Percentiles rank a stretch among this genome's conserved stretches.
These are phyloP conservation scores for Xylaria venustula DNA, from an alignment of 495 filamentous ascomycete genomes.

Conservation along the genomic window DNA sequence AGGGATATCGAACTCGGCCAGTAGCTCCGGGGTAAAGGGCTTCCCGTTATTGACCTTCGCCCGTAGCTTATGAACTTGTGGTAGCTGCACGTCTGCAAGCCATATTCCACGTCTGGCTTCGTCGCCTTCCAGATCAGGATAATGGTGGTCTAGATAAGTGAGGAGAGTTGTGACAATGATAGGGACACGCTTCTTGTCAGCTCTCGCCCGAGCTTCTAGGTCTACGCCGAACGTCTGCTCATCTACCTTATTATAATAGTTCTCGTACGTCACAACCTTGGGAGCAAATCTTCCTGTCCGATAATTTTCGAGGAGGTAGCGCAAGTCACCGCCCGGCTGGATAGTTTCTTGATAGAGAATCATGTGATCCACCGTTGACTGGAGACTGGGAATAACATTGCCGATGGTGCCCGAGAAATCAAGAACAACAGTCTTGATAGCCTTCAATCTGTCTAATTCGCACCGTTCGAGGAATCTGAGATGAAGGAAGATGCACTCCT, in stretches of 20 bases:
- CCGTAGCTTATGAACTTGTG: conserved; percentile 81
- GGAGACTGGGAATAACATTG: conserved; percentile 95
- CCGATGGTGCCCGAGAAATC: conserved; percentile 98
- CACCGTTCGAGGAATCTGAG: conserved; percentile 97
- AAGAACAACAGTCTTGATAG: conserved; percentile 94
- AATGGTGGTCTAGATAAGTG: conserved; percentile 92
- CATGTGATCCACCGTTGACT: conserved; percentile 96
- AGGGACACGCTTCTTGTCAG: conserved; percentile 92
- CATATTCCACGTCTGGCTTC: conserved; percentile 90
- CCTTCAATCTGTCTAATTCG: conserved; percentile 92
- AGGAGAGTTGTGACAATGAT: conserved; percentile 89
- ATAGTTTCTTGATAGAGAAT: conserved; percentile 98
- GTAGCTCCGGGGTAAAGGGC: conserved; percentile 67
- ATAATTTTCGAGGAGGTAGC: conserved; percentile 97
- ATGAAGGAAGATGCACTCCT: conserved; percentile 90
- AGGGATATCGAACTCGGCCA: conserved; percentile 86
- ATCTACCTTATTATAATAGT: conserved; percentile 97
- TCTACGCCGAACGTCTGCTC: conserved; percentile 98
- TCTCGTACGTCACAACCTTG: conserved; percentile 92
- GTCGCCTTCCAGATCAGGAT: conserved; percentile 96
- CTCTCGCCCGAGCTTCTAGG: conserved; percentile 87
- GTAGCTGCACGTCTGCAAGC: conserved; percentile 86
- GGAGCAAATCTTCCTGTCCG: conserved; percentile 90
- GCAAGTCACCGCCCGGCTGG: conserved; percentile 84
- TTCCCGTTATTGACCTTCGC: conserved; percentile 85